Evolutionary conservation across 179 eudicot species (phyloP).

Genomic region (Vitellaria paradoxa): DNA sequence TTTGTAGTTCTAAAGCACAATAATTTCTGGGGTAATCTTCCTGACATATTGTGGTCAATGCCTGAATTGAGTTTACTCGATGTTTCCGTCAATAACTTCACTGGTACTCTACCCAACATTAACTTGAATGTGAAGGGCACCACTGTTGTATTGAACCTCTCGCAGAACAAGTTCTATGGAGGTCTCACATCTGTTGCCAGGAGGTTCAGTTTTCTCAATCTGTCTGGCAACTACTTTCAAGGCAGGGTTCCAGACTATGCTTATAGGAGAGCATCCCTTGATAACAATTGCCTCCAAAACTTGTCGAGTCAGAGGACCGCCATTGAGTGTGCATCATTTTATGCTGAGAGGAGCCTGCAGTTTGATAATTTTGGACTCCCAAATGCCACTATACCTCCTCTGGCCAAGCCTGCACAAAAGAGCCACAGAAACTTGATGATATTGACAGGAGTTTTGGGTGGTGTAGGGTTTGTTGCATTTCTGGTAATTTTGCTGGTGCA

Average conservation of each 20-base stretch:
- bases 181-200: slow-evolving; percentile 42
- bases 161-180: slow-evolving; percentile 70
- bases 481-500: slow-evolving; percentile 42
- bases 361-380: slow-evolving; percentile 78
- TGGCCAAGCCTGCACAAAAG: slow-evolving; percentile 16
- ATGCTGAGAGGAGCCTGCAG: slow-evolving; percentile 43
- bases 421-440: slow-evolving; percentile 29
- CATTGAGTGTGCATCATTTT: slow-evolving; percentile 60
- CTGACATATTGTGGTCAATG: slow-evolving; percentile 42
- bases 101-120: slow-evolving; percentile 56
- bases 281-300: slow-evolving; percentile 63
- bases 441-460: slow-evolving; percentile 72
- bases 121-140: slow-evolving; percentile 35
- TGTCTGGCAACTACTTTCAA: slow-evolving; percentile 72
- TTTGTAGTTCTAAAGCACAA: slow-evolving; percentile 39
- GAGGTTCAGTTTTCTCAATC: slow-evolving; percentile 50
- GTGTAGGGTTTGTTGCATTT: slow-evolving; percentile 48
- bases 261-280: slow-evolving; percentile 35
- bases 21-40: slow-evolving; percentile 62
- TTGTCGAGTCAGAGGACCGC: slow-evolving; percentile 43
- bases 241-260: slow-evolving; percentile 50
- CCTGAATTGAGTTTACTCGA: slow-evolving; percentile 36
- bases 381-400: slow-evolving; percentile 24
- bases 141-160: slow-evolving; percentile 51
- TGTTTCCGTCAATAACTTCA: slow-evolving; percentile 65